A percentile compares a stretch with the other conserved stretches of the same genome.
Conservation (phyloP, 2,329 filamentous ascomycete genomes). For the Cytospora mali region DNA sequence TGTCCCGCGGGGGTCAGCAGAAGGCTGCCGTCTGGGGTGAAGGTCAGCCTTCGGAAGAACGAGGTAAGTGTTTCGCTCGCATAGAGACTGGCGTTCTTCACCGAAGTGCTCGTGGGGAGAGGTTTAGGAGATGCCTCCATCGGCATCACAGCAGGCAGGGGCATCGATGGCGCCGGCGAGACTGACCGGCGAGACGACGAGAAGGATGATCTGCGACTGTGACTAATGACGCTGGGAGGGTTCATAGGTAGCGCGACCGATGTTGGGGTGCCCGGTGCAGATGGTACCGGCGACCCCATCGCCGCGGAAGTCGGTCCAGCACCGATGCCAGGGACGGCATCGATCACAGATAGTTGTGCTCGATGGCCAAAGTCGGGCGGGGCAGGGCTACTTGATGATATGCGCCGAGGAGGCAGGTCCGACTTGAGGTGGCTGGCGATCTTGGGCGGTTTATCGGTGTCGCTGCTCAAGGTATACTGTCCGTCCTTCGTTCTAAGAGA, state of each 20-base stretch:
- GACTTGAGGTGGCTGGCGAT: slow-evolving; percentile 78
- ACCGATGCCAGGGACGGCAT: slow-evolving; percentile 44
- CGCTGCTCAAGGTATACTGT: slow-evolving; percentile 74
- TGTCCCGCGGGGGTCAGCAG: slow-evolving; percentile 94
- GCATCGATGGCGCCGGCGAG: slow-evolving; percentile 91
- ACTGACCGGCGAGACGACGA: slow-evolving; percentile 81
- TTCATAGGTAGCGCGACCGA: slow-evolving; percentile 94
- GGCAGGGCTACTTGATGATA: slow-evolving; percentile 89
- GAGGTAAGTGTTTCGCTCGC: slow-evolving; percentile 96
- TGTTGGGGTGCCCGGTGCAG: slow-evolving; percentile 90
- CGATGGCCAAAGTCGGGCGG: slow-evolving; percentile 78
- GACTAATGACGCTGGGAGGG: slow-evolving; percentile 82
- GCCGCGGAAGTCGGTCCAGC: slow-evolving; percentile 42
- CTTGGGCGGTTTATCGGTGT: slow-evolving; percentile 71
- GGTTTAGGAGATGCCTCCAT: slow-evolving; percentile 87
- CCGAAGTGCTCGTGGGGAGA: slow-evolving; percentile 56
- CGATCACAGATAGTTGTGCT: slow-evolving; percentile 62
- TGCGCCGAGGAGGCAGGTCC: slow-evolving; percentile 87
- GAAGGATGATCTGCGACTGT: slow-evolving; percentile 94
- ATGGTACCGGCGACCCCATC: slow-evolving; percentile 82
- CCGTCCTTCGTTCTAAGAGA: slow-evolving; percentile 95
- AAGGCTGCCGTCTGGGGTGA: slow-evolving; percentile 92
- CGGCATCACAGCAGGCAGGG: slow-evolving; percentile 92
- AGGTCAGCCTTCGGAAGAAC: slow-evolving; percentile 91
- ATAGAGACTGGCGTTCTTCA: slow-evolving; percentile 88